Percentiles rank a stretch among this genome's conserved stretches.
Evolutionary conservation across 495 filamentous ascomycete species (phyloP).

Genomic region (Darksidea phi): DNA sequence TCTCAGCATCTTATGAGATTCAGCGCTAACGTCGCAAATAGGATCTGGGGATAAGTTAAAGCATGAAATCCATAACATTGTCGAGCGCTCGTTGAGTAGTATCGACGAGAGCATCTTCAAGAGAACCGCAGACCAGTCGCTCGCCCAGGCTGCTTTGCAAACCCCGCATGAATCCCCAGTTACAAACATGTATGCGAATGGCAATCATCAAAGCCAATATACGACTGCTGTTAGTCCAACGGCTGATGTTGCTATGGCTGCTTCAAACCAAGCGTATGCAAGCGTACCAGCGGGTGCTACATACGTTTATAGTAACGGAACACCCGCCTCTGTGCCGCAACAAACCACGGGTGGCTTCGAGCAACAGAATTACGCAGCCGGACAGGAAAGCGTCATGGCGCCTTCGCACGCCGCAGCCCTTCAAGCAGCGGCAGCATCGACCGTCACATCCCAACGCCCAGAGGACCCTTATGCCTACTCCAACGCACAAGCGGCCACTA

Average conservation of each 20-base stretch:
- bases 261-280: slow-evolving; percentile 7
- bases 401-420: slow-evolving; percentile 31
- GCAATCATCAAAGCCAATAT: slow-evolving; percentile 20
- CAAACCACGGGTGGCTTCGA: slow-evolving; percentile 8
- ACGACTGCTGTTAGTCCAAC: slow-evolving; percentile 1
- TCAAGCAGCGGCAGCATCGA: slow-evolving; percentile 20
- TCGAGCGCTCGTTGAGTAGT: slow-evolving; percentile 25
- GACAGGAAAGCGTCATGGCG: slow-evolving; percentile 22
- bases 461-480: slow-evolving; percentile 13
- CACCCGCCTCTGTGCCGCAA: slow-evolving; percentile 7
- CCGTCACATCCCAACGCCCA: slow-evolving; percentile 11
- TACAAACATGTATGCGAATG: slow-evolving; percentile 14
- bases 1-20: not conserved
- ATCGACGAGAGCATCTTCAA: slow-evolving; percentile 33
- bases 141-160: slow-evolving; percentile 29
- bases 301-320: slow-evolving; percentile 19
- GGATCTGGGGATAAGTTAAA: slow-evolving; percentile 43
- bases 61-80: slow-evolving; percentile 28
- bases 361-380: slow-evolving; percentile 18
- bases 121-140: slow-evolving; percentile 22
- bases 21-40: slow-evolving; percentile 23
- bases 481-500: slow-evolving; percentile 4
- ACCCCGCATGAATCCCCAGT: slow-evolving; percentile 10
- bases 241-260: slow-evolving; percentile 4
- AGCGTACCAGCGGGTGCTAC: not conserved